Percentiles rank a stretch among this genome's conserved stretches.
Conservation (phyloP, 768 basidiomycete genomes). For the Termitomyces sp. region DNA sequence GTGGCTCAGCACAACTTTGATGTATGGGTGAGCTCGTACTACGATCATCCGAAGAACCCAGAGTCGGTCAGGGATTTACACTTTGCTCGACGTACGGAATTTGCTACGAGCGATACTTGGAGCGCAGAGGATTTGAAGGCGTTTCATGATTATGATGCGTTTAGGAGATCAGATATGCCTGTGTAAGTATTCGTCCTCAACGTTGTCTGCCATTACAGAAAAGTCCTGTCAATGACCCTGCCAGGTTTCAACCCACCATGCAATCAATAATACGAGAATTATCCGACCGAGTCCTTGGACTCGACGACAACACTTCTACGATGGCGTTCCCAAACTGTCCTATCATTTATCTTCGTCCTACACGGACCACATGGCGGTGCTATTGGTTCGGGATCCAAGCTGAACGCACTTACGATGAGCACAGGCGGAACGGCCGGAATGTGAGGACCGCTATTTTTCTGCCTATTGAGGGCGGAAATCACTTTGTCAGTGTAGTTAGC, state of each 20-base stretch:
- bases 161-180: conserved; percentile 17
- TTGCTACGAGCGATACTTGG: conserved; percentile 18
- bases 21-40: conserved; percentile 29
- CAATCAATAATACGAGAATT: conserved; percentile 18
- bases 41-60: conserved; percentile 20
- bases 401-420: conserved; percentile 19
- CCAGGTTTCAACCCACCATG: conserved; percentile 21
- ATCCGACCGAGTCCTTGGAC: conserved; percentile 20
- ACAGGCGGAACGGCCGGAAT: conserved; percentile 14
- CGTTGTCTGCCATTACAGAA: not conserved
- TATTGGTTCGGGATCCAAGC: conserved; percentile 22
- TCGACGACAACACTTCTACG: conserved; percentile 15
- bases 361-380: conserved; percentile 21
- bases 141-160: conserved; percentile 16
- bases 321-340: conserved; percentile 10
- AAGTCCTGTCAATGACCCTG: not conserved
- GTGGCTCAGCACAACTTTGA: conserved; percentile 21
- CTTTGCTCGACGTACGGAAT: conserved; percentile 16
- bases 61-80: conserved; percentile 21
- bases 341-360: conserved; percentile 21
- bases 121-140: conserved; percentile 18
- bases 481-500: conserved; percentile 28
- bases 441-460: conserved; percentile 23
- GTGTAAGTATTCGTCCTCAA: conserved; percentile 16
- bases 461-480: conserved; percentile 26